Conservation (phyloP, 305 asterid genomes). For the Fraxinus angustifolia region DNA sequence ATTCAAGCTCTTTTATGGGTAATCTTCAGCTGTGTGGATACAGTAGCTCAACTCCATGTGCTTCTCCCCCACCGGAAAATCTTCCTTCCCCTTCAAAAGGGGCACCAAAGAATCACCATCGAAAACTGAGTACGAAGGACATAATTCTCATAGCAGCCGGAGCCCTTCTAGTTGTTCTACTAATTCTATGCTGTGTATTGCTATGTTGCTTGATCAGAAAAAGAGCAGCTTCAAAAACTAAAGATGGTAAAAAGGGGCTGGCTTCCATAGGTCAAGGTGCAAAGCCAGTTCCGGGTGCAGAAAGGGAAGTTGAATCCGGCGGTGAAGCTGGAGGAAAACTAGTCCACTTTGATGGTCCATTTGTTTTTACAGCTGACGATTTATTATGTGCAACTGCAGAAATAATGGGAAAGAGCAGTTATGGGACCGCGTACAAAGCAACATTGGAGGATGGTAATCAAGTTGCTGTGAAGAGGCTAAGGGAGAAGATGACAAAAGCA, state of each 20-base stretch:
- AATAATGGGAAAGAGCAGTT: constrained; percentile 51
- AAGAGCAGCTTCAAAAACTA: constrained; percentile 38
- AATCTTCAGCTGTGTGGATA: constrained; percentile 77
- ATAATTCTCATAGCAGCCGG: constrained; percentile 80
- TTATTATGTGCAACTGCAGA: constrained; percentile 52
- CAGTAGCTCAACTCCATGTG: constrained; percentile 46
- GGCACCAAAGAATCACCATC: constrained; percentile 26
- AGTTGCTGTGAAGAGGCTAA: constrained; percentile 49
- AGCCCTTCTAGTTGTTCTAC: constrained; percentile 40
- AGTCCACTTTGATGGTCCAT: constrained; percentile 53
- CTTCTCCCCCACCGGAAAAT: constrained; percentile 40
- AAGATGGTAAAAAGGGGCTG: constrained; percentile 27
- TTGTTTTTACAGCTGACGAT: constrained; percentile 46
- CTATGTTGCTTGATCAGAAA: constrained; percentile 58
- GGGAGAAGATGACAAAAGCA: constrained; percentile 50
- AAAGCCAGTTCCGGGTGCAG: constrained; percentile 30
- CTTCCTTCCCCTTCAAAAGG: constrained; percentile 37
- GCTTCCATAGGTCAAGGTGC: constrained; percentile 28
- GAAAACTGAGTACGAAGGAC: constrained; percentile 66
- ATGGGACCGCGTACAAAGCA: constrained; percentile 51
- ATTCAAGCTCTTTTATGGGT: constrained; percentile 66
- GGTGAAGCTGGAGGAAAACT: constrained; percentile 49
- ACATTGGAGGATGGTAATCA: constrained; percentile 43
- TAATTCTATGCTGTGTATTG: constrained; percentile 43
- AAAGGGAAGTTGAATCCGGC: constrained; percentile 34